Conservation (phyloP, 208 protist genomes). For the Angomonas deanei region DNA sequence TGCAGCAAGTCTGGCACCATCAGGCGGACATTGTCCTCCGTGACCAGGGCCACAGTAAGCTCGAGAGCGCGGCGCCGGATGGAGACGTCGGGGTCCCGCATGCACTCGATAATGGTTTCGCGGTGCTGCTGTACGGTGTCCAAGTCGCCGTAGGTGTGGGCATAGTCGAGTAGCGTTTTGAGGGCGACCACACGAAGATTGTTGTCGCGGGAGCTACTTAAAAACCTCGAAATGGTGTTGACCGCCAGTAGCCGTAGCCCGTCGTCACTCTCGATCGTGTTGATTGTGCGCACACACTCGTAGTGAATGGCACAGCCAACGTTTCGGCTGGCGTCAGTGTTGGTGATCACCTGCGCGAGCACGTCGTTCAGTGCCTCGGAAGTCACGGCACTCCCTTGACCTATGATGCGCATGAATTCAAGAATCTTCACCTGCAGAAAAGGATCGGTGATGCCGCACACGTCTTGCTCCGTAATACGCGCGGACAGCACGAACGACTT, state of each 20-base stretch:
- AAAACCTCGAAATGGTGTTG: slow-evolving; percentile 98
- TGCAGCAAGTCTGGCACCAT: slow-evolving; percentile 93
- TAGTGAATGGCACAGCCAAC: slow-evolving; percentile 98
- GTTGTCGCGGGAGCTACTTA: slow-evolving; percentile 95
- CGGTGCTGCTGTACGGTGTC: slow-evolving; percentile 89
- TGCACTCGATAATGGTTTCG: slow-evolving; percentile 94
- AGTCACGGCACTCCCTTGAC: slow-evolving; percentile 84
- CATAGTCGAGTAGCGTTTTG: slow-evolving; percentile 89
- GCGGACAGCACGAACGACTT: slow-evolving; percentile 94
- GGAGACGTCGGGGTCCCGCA: slow-evolving; percentile 95
- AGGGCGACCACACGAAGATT: slow-evolving; percentile 98
- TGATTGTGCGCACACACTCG: slow-evolving; percentile 97
- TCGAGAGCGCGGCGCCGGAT: slow-evolving; percentile 96
- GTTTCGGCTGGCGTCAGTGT: slow-evolving; percentile 95
- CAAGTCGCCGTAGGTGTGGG: slow-evolving; percentile 66
- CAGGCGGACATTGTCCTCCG: slow-evolving; percentile 88
- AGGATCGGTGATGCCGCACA: slow-evolving; percentile 95
- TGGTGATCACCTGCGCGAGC: slow-evolving; percentile 97
- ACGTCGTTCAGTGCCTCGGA: slow-evolving; percentile 97
- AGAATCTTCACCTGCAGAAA: slow-evolving; percentile 98
- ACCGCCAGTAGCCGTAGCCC: slow-evolving; percentile 91
- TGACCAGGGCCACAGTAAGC: slow-evolving; percentile 96
- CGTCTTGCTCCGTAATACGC: slow-evolving; percentile 93
- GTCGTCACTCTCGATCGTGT: slow-evolving; percentile 93
- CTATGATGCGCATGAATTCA: slow-evolving; percentile 95